These are phyloP conservation scores for Naganishia onofrii DNA, from an alignment of 768 basidiomycete genomes.

Conservation along the genomic window DNA sequence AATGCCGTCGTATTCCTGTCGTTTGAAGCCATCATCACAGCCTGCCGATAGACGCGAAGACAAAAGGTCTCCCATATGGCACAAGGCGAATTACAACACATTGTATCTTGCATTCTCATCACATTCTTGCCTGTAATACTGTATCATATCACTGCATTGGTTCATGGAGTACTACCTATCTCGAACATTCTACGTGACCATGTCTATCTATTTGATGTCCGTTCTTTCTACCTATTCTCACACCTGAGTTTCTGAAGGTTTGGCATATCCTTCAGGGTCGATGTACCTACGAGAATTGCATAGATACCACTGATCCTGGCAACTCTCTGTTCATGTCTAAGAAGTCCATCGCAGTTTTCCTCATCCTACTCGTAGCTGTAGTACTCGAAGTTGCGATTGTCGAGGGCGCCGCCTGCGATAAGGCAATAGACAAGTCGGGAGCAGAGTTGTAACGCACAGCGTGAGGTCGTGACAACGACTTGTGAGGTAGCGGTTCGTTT, in stretches of 20 bases:
- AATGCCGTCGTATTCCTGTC: constrained; percentile 51
- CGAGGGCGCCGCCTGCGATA: background rate
- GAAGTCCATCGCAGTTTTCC: constrained; percentile 19
- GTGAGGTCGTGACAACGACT: background rate
- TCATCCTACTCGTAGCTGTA: constrained; percentile 4
- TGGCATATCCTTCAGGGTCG: background rate
- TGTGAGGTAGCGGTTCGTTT: background rate
- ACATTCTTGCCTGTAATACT: constrained; percentile 3
- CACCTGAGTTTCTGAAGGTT: background rate
- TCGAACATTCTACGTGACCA: background rate
- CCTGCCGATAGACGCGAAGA: constrained; percentile 1
- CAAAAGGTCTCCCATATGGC: background rate
- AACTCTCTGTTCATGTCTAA: constrained; percentile 13
- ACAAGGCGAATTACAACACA: background rate
- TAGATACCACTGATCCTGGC: constrained; percentile 1
- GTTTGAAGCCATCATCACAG: constrained; percentile 49
- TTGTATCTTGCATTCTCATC: constrained; percentile 21
- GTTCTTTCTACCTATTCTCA: background rate
- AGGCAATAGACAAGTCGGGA: background rate
- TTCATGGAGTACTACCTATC: background rate
- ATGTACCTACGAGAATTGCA: background rate
- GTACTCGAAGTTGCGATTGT: background rate
- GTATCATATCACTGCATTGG: constrained; percentile 19
- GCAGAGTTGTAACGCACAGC: background rate
- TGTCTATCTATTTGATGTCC: background rate